Base-by-base conservation (phyloP, 306 rosid genomes). In the Cercis canadensis region DNA sequence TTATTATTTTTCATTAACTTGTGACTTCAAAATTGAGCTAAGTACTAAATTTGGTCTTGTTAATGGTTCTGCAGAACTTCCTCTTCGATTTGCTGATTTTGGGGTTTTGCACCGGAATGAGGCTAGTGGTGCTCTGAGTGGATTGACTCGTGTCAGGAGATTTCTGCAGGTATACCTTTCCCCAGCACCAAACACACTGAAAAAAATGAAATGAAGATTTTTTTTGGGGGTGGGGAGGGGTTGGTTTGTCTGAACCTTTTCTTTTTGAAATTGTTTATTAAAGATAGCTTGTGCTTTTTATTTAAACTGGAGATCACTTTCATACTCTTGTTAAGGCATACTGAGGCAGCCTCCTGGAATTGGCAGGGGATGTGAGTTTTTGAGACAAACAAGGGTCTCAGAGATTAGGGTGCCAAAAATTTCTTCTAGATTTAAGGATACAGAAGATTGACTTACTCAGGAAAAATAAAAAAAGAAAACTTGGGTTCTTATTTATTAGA, bases 81-180 rank as follows among this genome's bases (percentile, higher is more conserved):
- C 98, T 62, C 98, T 94, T 72, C 88, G 97, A 11, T 57, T 90
- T 58, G 98, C 97, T 80, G 98, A 94, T 80, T 94, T 94, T 83
- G 98, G 98, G 57, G 98, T 93, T 63, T 84, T 93, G 82, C 98
- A 94, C 79, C 88, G 98, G 29, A 94, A 94, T 86, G 97, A 94
- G 84, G 98, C 98, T 54, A 94, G 98, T 80, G 98, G 98, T 62
- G 97, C 98, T 33, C 82, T 94, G 61, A 90, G 96, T 85, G 98
- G 98, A 73, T 80, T 94, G 67, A 94, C 98, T 47, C 98, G 98
- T 34, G 96, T 94, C 49, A 74, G 97, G 80, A 90, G 97, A 80
- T 94, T 94, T 87, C 97, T 90, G 82, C 98, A 94, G 98, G 98
- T 94, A 77, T 70, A 43, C 12, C 54, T 63, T 57, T 21, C 16